Evolutionary conservation across 2,329 filamentous ascomycete species (phyloP).

Genomic region (Penicillium sp.): DNA sequence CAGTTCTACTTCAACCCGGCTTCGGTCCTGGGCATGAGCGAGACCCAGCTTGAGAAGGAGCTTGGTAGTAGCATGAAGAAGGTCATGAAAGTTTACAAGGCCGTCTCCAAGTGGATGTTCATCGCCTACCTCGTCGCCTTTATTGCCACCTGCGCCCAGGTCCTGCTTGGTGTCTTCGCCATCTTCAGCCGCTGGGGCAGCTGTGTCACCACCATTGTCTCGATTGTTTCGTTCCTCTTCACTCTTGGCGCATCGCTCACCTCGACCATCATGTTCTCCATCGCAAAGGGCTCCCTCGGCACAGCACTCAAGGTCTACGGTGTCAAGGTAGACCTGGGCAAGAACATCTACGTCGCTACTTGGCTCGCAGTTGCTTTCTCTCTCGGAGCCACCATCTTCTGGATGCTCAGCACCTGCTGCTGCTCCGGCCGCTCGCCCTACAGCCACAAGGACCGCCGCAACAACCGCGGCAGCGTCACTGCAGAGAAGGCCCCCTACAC

Average conservation of each 20-base stretch:
- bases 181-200: slow-evolving; percentile 79
- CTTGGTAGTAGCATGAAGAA: slow-evolving; percentile 66
- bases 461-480: slow-evolving; percentile 42
- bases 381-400: slow-evolving; percentile 76
- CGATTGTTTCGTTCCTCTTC: slow-evolving; percentile 57
- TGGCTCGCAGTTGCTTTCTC: slow-evolving; percentile 82
- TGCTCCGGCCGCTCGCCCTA: slow-evolving; percentile 66
- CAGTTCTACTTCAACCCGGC: slow-evolving; percentile 75
- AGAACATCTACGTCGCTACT: slow-evolving; percentile 65
- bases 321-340: slow-evolving; percentile 66
- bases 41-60: slow-evolving; percentile 55
- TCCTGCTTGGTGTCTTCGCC: slow-evolving; percentile 76
- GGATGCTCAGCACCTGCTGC: slow-evolving; percentile 89
- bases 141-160: slow-evolving; percentile 65
- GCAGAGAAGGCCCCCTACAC: slow-evolving; percentile 62
- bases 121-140: slow-evolving; percentile 75
- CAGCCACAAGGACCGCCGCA: slow-evolving; percentile 40
- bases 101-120: slow-evolving; percentile 77
- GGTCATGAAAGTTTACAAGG: slow-evolving; percentile 70
- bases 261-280: slow-evolving; percentile 69
- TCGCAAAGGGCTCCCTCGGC: slow-evolving; percentile 68
- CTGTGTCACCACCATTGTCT: slow-evolving; percentile 76
- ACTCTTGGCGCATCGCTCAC: slow-evolving; percentile 66
- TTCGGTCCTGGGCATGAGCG: slow-evolving; percentile 62
- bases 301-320: slow-evolving; percentile 67